Evolutionary conservation across 176 grass and related monocot genomes (phyloP).

Genomic region (Avena eriantha): DNA sequence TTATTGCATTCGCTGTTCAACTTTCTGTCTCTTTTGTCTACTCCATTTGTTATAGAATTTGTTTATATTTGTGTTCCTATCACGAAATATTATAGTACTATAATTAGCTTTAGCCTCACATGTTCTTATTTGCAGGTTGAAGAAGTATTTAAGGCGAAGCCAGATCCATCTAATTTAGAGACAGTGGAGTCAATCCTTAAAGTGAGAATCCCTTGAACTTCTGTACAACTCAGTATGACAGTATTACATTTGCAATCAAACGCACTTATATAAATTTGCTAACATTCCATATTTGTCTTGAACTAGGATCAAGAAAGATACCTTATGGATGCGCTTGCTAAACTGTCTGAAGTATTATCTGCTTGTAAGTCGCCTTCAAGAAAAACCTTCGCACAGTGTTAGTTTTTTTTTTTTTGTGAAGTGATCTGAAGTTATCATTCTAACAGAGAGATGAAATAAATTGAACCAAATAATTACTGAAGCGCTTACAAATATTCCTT

Average conservation of each 20-base stretch:
- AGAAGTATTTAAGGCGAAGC: slow-evolving; percentile 55
- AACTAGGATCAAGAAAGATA: slow-evolving; percentile 67
- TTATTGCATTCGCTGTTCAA: slow-evolving; percentile 13
- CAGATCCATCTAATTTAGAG: slow-evolving; percentile 62
- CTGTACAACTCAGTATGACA: slow-evolving; percentile 2
- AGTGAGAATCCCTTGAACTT: slow-evolving; percentile 44
- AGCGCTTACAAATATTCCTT: not conserved
- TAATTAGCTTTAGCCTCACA: not conserved
- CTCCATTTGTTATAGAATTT: slow-evolving; percentile 15
- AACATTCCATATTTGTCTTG: slow-evolving; percentile 26
- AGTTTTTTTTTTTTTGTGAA: not conserved
- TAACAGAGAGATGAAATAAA: not conserved
- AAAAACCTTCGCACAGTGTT: not conserved
- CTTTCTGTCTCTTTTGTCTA: slow-evolving; percentile 39
- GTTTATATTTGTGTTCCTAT: not conserved
- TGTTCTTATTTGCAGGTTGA: slow-evolving; percentile 57
- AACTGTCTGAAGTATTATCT: slow-evolving; percentile 57
- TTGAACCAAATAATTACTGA: not conserved
- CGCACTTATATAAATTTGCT: slow-evolving; percentile 24
- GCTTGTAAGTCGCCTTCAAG: slow-evolving; percentile 32
- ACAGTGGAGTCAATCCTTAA: slow-evolving; percentile 58
- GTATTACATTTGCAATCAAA: slow-evolving; percentile 13
- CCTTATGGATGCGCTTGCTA: slow-evolving; percentile 61
- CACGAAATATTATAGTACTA: not conserved
- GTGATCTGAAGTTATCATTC: not conserved